Base-by-base conservation (phyloP, 768 basidiomycete genomes). In the Boletus pseudo-olivaceus region DNA sequence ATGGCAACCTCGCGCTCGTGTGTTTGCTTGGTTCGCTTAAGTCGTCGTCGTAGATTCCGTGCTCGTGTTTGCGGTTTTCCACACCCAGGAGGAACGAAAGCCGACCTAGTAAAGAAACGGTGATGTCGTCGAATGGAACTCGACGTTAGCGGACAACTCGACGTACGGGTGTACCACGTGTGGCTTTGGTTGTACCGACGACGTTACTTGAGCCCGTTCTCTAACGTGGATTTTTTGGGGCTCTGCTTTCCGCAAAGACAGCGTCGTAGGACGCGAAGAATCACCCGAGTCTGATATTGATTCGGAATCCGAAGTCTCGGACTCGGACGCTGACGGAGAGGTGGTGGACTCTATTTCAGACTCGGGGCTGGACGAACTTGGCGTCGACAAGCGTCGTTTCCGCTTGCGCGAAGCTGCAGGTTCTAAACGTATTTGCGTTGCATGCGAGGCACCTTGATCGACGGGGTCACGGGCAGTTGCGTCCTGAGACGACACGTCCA, bases 51-150 rank as follows among this genome's bases (percentile, higher is more conserved):
- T n/a, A 76, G 62, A 62, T 87, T 87, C 6, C 85, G 77, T 23
- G 72, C 70, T 15, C 77, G 81, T 2, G 85, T 87, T 2, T 78
- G 66, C 0, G 78, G 65, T 65, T 83, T 86, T 14, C 85, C 85
- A 23, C 72, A 67, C 4, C 85, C 85, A 0, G 85, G 85, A 2
- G 85, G 83, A 9, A 85, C 76, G 10, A 53, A 48, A 0, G 38
- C 47, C 1, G 46, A 2, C 2, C 67, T 70, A 47, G 33, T 47
- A 29, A 61, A 30, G 0, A 14, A 33, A 39, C 1, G 8, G 9
- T 45, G 38, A 43, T 17, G 32, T 14, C 12, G 19, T 35, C 6
- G 26, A 26, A 27, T 20, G 2, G 1, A 9, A 33, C 38, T 2
- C 27, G n/a, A 44, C 12, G 1, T 15, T 1, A 12, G 17, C 35